A percentile compares a stretch with the other conserved stretches of the same genome.
phyloP scores from a whole-genome alignment of 2,329 filamentous ascomycete species.

The Metarhizium robertsii region DNA sequence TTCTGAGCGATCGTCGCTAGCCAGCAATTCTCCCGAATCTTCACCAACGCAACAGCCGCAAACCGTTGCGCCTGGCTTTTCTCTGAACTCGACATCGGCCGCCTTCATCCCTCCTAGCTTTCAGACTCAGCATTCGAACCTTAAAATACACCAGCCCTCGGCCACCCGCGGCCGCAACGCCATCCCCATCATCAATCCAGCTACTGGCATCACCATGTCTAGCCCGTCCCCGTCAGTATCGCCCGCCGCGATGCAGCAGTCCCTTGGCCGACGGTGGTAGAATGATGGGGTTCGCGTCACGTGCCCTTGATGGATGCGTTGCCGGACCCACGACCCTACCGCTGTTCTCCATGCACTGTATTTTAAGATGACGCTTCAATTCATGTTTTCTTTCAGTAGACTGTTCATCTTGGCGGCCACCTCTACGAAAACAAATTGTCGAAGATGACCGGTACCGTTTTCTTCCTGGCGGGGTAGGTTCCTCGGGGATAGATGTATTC shows the following conservation, averaged over 20 bases:
- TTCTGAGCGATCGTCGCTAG: conserved; percentile 89
- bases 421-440: conserved; percentile 24
- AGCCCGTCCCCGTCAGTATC: conserved; percentile 73
- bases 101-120: conserved; percentile 56
- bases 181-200: conserved; percentile 96
- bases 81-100: conserved; percentile 58
- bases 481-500: conserved; percentile 19
- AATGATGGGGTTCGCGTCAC: conserved; percentile 13
- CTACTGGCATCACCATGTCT: conserved; percentile 77
- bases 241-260: conserved; percentile 51
- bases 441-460: conserved; percentile 25
- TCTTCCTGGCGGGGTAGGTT: conserved; percentile 26
- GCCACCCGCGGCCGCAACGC: conserved; percentile 87
- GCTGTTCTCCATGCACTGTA: conserved; percentile 25
- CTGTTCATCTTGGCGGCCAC: conserved; percentile 42
- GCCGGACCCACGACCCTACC: conserved; percentile 22
- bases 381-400: conserved; percentile 25
- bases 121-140: conserved; percentile 53
- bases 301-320: conserved; percentile 24
- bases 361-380: conserved; percentile 18
- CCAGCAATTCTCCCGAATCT: conserved; percentile 85
- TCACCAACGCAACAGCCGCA: conserved; percentile 86
- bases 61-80: conserved; percentile 68
- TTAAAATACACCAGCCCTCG: conserved; percentile 86
- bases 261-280: conserved; percentile 47